Evolutionary conservation across 345 rosid genomes (phyloP), one percentile per base, ranked within the genome.

Genomic region (Barbarea vulgaris): DNA sequence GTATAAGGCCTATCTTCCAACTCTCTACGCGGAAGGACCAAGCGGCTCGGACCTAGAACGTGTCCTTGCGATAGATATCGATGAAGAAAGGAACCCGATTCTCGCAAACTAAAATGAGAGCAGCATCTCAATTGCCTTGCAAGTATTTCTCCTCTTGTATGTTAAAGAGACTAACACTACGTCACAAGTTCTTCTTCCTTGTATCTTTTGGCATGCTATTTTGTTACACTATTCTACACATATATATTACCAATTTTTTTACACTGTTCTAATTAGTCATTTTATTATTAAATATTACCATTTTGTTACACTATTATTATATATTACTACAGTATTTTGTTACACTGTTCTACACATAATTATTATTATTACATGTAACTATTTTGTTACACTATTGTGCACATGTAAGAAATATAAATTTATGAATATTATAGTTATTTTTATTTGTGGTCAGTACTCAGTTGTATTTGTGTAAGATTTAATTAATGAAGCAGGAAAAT

Each of bases 11-110:
- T 92, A 95, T 77, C 96, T 92, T 17, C 91, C 96, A 2, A 84
- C 88, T 17, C 88, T 95, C 5, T 93, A 95, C 60, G 64, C 88
- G 0, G 91, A 93, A 86, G 99, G 99, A 74, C 99, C 99, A 11
- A 90, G 64, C 0, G 97, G 98, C 6, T 92, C 98, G 4, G 85
- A 85, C 75, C 91, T 87, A 0, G 81, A 87, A 21, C 82, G 80
- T 69, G 82, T 87, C 6, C 87, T 93, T 6, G 30, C 83, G 0
- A 82, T 95, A 6, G 98, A 93, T 59, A 90, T 95, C 11, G 98
- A 95, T 65, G 91, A 89, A 75, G 88, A 79, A 39, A 86, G 99
- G 81, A 95, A 95, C 80, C 98, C 97, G 1, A 81, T 86, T 61
- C 80, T 85, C 31, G 88, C 71, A 61, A 67, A 19, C 74, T 73